A percentile compares a stretch with the other conserved stretches of the same genome.
phyloP scores from a whole-genome alignment of 1,284 basidiomycete species.

The Pulveroboletus sp. region DNA sequence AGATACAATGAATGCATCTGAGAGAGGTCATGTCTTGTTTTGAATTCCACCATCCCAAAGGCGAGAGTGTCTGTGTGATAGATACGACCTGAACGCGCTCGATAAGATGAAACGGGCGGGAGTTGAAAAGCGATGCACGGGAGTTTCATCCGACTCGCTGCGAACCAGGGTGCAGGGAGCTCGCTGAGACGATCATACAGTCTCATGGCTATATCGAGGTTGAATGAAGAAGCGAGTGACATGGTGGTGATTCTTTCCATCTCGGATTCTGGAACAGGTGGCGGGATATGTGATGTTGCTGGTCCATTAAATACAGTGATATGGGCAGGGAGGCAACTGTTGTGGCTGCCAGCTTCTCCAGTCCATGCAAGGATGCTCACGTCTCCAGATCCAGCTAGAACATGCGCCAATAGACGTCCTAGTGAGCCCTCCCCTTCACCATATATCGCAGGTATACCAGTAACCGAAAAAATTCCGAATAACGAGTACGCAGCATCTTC shows the following conservation, averaged over 20 bases:
- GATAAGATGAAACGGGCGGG: background rate
- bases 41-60: background rate
- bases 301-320: background rate
- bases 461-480: too few relatives aligned
- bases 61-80: background rate
- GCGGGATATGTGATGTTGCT: background rate
- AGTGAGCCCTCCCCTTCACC: background rate
- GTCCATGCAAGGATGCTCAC: background rate
- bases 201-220: background rate
- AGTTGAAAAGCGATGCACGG: background rate
- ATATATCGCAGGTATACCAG: background rate
- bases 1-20: background rate
- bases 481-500: too few relatives aligned
- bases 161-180: background rate
- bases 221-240: background rate
- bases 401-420: background rate
- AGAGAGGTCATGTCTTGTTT: background rate
- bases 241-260: background rate
- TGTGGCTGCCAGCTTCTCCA: background rate
- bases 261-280: background rate
- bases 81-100: background rate
- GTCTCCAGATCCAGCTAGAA: background rate
- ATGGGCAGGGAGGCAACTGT: background rate
- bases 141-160: background rate
- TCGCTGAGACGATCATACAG: background rate